These are phyloP conservation scores for Stemphylium beticola DNA, from an alignment of 2,329 filamentous ascomycete species.

Conservation along the genomic window DNA sequence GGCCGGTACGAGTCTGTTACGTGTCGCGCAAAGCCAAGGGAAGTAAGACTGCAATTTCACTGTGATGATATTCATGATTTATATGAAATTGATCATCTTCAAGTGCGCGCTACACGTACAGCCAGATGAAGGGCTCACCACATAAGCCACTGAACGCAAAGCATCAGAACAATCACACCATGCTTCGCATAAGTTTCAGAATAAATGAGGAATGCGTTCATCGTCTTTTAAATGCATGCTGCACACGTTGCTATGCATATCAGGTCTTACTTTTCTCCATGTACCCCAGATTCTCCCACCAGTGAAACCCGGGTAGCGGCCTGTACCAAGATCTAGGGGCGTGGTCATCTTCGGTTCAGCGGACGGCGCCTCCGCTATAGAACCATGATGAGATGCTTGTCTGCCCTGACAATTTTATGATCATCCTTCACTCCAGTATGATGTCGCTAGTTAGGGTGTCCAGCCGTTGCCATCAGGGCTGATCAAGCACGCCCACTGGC, in stretches of 20 bases:
- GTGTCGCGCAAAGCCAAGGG: not conserved
- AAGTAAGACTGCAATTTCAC: not conserved
- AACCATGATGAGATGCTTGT: conserved; percentile 3
- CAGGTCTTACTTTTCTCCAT: conserved; percentile 2
- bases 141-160: conserved; percentile 1
- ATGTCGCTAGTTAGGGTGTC: conserved; percentile 4
- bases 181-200: too few species aligned
- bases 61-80: not conserved
- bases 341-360: conserved; percentile 18
- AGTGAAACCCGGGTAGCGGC: conserved; percentile 16
- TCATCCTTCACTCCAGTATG: conserved; percentile 11
- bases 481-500: conserved; percentile 2
- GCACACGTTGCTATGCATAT: not conserved
- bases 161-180: not conserved
- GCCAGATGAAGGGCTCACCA: conserved; percentile 16
- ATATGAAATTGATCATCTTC: conserved; percentile 1
- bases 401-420: conserved; percentile 16
- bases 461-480: conserved; percentile 18
- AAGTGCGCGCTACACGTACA: not conserved
- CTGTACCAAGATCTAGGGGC: conserved; percentile 9
- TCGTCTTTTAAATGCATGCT: not conserved
- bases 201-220: not conserved
- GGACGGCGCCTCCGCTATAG: conserved; percentile 12
- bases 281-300: conserved; percentile 16
- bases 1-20: conserved; percentile 3